Percentiles rank a stretch among this genome's conserved stretches.
Evolutionary conservation across 1,284 basidiomycete species (phyloP).

Genomic region (Trichosporon sp.): DNA sequence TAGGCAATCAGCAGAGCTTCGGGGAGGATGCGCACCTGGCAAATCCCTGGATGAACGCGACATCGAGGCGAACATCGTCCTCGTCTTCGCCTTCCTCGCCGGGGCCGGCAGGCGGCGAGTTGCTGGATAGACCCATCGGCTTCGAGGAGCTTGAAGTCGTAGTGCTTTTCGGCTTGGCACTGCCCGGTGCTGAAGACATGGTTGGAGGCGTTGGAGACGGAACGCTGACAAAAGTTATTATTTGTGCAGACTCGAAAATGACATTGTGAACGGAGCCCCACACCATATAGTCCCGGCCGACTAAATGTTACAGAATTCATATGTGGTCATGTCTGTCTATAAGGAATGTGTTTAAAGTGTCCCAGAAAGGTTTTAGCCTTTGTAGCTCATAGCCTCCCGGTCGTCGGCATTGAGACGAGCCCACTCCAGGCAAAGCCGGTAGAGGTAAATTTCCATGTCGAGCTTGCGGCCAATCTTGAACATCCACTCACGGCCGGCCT

Average conservation of each 20-base stretch:
- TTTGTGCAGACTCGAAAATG: neutral
- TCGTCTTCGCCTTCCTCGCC: constrained; percentile 36
- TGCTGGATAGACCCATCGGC: neutral
- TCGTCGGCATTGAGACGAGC: constrained; percentile 80
- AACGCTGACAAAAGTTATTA: neutral
- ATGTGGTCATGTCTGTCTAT: neutral
- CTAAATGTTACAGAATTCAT: constrained; percentile 17
- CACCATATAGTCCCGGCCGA: neutral
- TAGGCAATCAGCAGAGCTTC: constrained; percentile 19
- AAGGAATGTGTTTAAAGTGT: too few species aligned
- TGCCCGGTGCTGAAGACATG: neutral
- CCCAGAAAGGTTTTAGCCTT: constrained; percentile 23
- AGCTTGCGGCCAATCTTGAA: constrained; percentile 73
- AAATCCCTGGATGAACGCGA: constrained; percentile 44
- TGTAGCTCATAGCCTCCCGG: constrained; percentile 66
- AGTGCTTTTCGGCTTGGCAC: neutral
- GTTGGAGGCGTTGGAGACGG: neutral
- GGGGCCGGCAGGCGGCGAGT: neutral
- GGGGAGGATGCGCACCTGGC: constrained; percentile 36
- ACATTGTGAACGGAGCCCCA: neutral
- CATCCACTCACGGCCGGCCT: constrained; percentile 87
- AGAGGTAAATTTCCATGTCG: constrained; percentile 90
- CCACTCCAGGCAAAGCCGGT: constrained; percentile 84
- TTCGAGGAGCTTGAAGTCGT: neutral
- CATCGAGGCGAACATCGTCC: constrained; percentile 41